Base-by-base conservation (phyloP, 495 filamentous ascomycete genomes). In the Neurospora intermedia region DNA sequence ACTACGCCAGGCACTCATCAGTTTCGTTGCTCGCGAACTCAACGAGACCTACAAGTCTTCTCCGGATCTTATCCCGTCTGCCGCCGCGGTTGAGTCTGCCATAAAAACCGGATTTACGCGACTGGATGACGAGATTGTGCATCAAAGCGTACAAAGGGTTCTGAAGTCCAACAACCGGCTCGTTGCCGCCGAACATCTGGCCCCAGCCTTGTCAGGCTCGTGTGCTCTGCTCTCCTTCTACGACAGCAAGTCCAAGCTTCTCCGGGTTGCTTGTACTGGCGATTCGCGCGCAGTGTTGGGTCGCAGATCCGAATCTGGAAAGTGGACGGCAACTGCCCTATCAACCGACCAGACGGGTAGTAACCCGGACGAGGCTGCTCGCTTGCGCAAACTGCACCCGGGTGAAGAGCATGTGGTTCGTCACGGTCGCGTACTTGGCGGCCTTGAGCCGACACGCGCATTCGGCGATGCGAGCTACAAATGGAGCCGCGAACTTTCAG, bases 401-500 rank as follows among this genome's bases (percentile, higher is more conserved):
- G 91, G 90, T 45, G 96, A 99, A 80, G 89, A 91, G 0, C 83
- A 93, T 76, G 94, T 97, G 4, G 89, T 96, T 18, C 85, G 88
- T 3, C 94, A 96, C 75, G 96, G 96, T 0, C 91, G 96, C 62
- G 92, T 99, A 20, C 88, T 99, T 2, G 96, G 96, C 16, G 91
- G 93, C 43, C 84, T 99, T 20, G 96, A 98, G 80, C 96, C 96
- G 1, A 92, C 90, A 69, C 89, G 96, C 69, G 94, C 96, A 0
- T 99, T 99, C 77, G 96, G 96, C 42, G 96, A 99, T 80, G 94
- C 96, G 0, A 88, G 89, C 77, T 99, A 98, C 85, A 99, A 99
- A 81, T 99, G 96, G 96, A 91, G 86, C 62, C 85, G 86, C 43
- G 94, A 97, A 71, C 89, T 91, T 9, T 91, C 95, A 75, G 88